These are phyloP conservation scores for Sequoia sempervirens DNA, from an alignment of 75 land plant species.

Conservation along the genomic window DNA sequence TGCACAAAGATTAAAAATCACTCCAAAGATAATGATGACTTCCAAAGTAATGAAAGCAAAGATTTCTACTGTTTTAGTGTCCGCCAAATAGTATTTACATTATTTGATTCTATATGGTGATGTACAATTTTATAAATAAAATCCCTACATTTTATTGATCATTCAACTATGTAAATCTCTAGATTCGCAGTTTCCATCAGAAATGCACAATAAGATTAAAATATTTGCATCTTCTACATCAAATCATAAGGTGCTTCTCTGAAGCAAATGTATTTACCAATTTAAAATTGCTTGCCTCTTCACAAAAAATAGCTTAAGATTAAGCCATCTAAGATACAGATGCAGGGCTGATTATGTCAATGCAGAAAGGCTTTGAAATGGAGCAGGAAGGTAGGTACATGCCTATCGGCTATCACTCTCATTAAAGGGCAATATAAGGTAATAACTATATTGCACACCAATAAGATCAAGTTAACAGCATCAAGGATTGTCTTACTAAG, in stretches of 20 bases:
- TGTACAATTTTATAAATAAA: neutral
- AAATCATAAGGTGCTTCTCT: neutral
- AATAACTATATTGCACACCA: neutral
- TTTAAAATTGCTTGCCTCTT: neutral
- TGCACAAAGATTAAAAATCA: neutral
- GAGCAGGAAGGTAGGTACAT: neutral
- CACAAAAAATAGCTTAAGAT: neutral
- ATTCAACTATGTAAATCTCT: neutral
- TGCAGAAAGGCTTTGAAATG: neutral
- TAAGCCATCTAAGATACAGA: neutral
- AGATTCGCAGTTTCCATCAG: neutral
- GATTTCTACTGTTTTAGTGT: neutral
- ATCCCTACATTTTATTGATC: neutral
- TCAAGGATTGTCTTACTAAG: neutral
- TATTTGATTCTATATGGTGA: slow-evolving; percentile 4
- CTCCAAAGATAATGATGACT: neutral
- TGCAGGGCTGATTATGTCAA: neutral
- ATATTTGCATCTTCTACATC: neutral
- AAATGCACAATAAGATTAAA: neutral
- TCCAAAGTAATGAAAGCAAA: neutral
- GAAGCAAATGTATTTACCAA: neutral
- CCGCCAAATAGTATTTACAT: neutral
- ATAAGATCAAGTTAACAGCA: neutral
- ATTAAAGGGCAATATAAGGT: neutral
- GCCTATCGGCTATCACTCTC: neutral